Conservation (phyloP, 1,139 yeast genomes). For the Yamadazyma oceani region DNA sequence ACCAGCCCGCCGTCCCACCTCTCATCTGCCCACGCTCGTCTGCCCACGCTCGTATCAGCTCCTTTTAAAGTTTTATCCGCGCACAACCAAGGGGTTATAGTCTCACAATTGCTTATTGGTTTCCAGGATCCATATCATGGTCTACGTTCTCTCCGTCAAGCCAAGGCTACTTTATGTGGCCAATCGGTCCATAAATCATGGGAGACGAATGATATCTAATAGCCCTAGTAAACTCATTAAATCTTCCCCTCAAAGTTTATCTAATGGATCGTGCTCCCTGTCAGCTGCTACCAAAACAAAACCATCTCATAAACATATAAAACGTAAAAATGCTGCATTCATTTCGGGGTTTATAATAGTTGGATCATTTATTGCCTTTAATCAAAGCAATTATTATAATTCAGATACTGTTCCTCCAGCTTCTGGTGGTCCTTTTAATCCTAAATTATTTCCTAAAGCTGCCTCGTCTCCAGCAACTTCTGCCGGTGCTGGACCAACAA, state of each 20-base stretch:
- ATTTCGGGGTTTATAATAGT: constrained; percentile 48
- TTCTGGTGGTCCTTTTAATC: constrained; percentile 15
- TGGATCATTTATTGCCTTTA: constrained; percentile 44
- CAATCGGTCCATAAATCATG: constrained; percentile 21
- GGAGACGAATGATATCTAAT: constrained; percentile 18
- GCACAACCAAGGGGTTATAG: neutral
- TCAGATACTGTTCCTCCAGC: constrained; percentile 41
- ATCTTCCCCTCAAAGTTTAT: constrained; percentile 8
- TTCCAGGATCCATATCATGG: constrained; percentile 16
- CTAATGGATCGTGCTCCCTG: constrained; percentile 5
- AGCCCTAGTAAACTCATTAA: constrained; percentile 14
- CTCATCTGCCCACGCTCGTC: too few relatives aligned
- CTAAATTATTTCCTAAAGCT: constrained; percentile 13
- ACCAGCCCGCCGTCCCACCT: too few relatives aligned
- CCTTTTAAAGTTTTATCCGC: too few relatives aligned
- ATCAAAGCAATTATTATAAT: constrained; percentile 42
- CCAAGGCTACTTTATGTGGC: constrained; percentile 31
- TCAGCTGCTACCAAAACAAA: constrained; percentile 13
- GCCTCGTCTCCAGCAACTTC: neutral
- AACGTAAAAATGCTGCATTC: constrained; percentile 40
- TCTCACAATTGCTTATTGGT: neutral
- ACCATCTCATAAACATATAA: constrained; percentile 14
- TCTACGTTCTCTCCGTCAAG: constrained; percentile 33
- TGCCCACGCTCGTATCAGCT: too few relatives aligned
- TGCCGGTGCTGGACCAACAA: too few relatives aligned